A percentile compares a stretch with the other conserved stretches of the same genome.
These are phyloP conservation scores for Anthracocystis panici-leucophaei DNA, from an alignment of 1,284 basidiomycete species.

Conservation along the genomic window DNA sequence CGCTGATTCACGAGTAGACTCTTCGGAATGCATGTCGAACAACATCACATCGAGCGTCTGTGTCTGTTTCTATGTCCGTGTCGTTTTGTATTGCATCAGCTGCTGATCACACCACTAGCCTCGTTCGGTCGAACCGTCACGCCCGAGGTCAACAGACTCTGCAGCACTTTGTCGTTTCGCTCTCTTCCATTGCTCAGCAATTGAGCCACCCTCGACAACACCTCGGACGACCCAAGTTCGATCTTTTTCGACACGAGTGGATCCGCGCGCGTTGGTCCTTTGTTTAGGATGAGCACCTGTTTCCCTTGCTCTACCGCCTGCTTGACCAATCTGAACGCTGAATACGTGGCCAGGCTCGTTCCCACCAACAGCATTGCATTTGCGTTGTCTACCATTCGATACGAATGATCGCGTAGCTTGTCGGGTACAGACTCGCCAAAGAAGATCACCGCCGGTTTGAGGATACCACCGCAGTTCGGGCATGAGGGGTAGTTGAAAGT, in stretches of 20 bases:
- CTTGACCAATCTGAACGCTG: slow-evolving; percentile 66
- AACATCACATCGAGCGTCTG: not conserved
- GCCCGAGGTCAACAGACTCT: slow-evolving; percentile 46
- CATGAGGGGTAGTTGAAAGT: slow-evolving; percentile 66
- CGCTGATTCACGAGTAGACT: slow-evolving; percentile 17
- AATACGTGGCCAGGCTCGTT: slow-evolving; percentile 67
- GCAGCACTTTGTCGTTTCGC: slow-evolving; percentile 47
- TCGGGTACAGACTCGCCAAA: slow-evolving; percentile 68
- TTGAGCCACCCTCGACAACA: slow-evolving; percentile 46
- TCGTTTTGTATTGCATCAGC: slow-evolving; percentile 8
- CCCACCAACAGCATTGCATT: slow-evolving; percentile 62
- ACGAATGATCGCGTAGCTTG: slow-evolving; percentile 48
- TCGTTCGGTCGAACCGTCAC: slow-evolving; percentile 37
- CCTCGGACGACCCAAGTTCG: slow-evolving; percentile 61
- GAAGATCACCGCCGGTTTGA: slow-evolving; percentile 68
- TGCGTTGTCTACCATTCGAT: slow-evolving; percentile 48
- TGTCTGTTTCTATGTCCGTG: not conserved
- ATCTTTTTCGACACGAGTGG: slow-evolving; percentile 55
- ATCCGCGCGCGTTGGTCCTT: slow-evolving; percentile 66
- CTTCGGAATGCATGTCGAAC: not conserved
- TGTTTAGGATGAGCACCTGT: slow-evolving; percentile 63
- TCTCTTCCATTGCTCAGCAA: slow-evolving; percentile 39
- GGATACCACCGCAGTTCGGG: slow-evolving; percentile 66
- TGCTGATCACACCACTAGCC: slow-evolving; percentile 39
- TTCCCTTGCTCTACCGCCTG: slow-evolving; percentile 56